These are phyloP conservation scores for Apiospora phragmitis DNA, from an alignment of 2,329 filamentous ascomycete species.

Conservation along the genomic window DNA sequence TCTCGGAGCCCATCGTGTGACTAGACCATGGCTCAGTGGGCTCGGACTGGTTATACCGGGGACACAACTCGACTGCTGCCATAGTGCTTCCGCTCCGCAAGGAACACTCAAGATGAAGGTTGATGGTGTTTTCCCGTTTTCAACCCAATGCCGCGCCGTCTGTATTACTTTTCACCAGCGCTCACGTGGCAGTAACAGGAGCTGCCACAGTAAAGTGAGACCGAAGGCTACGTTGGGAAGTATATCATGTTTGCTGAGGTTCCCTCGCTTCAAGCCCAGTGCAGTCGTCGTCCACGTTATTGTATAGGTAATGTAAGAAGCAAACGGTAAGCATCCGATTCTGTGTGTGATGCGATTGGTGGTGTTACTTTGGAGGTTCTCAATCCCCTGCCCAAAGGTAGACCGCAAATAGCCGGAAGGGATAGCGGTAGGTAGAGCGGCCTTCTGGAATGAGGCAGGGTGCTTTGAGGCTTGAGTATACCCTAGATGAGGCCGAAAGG, in stretches of 20 bases:
- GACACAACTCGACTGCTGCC: background rate
- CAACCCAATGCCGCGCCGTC: background rate
- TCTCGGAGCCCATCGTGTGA: background rate
- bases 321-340: background rate
- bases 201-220: background rate
- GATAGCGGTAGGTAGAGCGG: background rate
- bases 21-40: background rate
- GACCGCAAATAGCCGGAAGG: background rate
- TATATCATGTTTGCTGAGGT: background rate
- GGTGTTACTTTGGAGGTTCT: background rate
- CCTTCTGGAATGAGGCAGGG: background rate
- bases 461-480: background rate
- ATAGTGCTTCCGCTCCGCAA: background rate
- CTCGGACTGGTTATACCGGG: background rate
- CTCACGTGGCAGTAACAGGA: background rate
- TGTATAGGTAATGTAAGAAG: background rate
- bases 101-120: background rate
- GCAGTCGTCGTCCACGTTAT: background rate
- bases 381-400: background rate
- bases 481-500: background rate
- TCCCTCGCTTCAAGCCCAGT: background rate
- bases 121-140: background rate
- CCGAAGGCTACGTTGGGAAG: background rate
- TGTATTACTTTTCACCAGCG: background rate
- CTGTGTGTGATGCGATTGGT: background rate